These are phyloP conservation scores for Blastobotrys robertii DNA, from an alignment of 805 yeast species.

Conservation along the genomic window DNA sequence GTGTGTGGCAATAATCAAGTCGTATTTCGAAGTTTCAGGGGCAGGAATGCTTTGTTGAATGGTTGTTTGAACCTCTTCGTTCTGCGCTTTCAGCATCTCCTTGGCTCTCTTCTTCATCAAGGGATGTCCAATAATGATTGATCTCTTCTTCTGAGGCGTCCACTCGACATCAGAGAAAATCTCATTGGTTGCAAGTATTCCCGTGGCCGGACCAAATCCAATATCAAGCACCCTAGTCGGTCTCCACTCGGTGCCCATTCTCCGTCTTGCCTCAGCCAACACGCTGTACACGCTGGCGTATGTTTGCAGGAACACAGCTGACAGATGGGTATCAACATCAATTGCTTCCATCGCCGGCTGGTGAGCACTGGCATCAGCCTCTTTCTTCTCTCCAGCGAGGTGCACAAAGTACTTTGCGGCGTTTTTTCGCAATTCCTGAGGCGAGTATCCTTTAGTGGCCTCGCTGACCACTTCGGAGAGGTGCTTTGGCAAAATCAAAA, in stretches of 20 bases:
- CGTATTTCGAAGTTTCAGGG: constrained; percentile 42
- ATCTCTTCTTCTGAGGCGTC: constrained; percentile 58
- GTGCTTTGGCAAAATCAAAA: constrained; percentile 44
- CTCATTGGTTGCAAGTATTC: constrained; percentile 81
- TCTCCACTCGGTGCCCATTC: constrained; percentile 39
- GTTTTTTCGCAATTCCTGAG: constrained; percentile 52
- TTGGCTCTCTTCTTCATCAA: constrained; percentile 79
- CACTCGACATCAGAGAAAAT: constrained; percentile 42
- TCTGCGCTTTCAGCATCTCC: constrained; percentile 60
- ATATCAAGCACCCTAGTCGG: constrained; percentile 68
- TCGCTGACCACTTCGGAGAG: constrained; percentile 53
- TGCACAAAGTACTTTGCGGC: constrained; percentile 48
- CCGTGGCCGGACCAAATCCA: constrained; percentile 88
- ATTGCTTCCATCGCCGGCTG: constrained; percentile 29
- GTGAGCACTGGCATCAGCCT: constrained; percentile 30
- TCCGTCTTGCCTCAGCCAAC: constrained; percentile 50
- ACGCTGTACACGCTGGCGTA: constrained; percentile 63
- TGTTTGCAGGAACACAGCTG: constrained; percentile 70
- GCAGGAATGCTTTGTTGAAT: constrained; percentile 45
- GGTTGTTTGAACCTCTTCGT: constrained; percentile 28
- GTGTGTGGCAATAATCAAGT: constrained; percentile 74
- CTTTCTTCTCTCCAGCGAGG: constrained; percentile 30
- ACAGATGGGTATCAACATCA: constrained; percentile 67
- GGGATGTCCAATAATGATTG: constrained; percentile 57
- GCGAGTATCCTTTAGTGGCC: constrained; percentile 52